A percentile compares a stretch with the other conserved stretches of the same genome.
Conservation (phyloP, 2,329 filamentous ascomycete genomes). For the Venturia effusa region DNA sequence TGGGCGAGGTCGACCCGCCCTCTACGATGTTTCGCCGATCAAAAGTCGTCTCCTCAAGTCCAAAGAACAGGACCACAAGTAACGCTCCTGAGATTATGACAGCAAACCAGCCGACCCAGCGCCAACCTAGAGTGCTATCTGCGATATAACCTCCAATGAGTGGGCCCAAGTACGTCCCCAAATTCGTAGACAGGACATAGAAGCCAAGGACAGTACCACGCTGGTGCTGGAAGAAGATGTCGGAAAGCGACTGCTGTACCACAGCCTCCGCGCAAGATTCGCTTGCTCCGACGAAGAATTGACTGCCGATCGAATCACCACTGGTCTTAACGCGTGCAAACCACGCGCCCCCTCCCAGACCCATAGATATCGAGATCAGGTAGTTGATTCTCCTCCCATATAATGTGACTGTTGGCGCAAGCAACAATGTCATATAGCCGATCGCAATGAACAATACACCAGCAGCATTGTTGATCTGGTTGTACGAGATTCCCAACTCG, state of each 20-base stretch:
- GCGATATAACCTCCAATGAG: slow-evolving; percentile 42
- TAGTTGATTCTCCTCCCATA: slow-evolving; percentile 47
- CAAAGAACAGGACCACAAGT: slow-evolving; percentile 39
- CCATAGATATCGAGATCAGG: slow-evolving; percentile 39
- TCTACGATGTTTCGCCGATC: slow-evolving; percentile 31
- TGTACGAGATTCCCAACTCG: slow-evolving; percentile 41
- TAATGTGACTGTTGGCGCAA: slow-evolving; percentile 42
- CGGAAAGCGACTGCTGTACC: slow-evolving; percentile 46
- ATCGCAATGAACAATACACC: slow-evolving; percentile 46
- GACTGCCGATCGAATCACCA: slow-evolving; percentile 42
- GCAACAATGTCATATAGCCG: slow-evolving; percentile 44
- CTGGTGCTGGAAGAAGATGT: slow-evolving; percentile 48
- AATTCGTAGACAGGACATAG: slow-evolving; percentile 44
- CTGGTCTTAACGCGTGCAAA: slow-evolving; percentile 35
- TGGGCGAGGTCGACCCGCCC: not conserved
- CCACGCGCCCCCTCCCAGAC: slow-evolving; percentile 43
- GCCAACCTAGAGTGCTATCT: slow-evolving; percentile 37
- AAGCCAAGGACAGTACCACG: slow-evolving; percentile 43
- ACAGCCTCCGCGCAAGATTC: slow-evolving; percentile 46
- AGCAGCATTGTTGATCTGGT: slow-evolving; percentile 45
- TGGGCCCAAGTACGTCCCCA: slow-evolving; percentile 46
- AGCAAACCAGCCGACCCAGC: slow-evolving; percentile 44
- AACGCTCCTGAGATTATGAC: slow-evolving; percentile 39
- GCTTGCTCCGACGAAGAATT: slow-evolving; percentile 47
- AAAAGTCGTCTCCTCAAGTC: slow-evolving; percentile 43